Conservation (phyloP, 2,329 filamentous ascomycete species). For the Cadophora gregata region DNA sequence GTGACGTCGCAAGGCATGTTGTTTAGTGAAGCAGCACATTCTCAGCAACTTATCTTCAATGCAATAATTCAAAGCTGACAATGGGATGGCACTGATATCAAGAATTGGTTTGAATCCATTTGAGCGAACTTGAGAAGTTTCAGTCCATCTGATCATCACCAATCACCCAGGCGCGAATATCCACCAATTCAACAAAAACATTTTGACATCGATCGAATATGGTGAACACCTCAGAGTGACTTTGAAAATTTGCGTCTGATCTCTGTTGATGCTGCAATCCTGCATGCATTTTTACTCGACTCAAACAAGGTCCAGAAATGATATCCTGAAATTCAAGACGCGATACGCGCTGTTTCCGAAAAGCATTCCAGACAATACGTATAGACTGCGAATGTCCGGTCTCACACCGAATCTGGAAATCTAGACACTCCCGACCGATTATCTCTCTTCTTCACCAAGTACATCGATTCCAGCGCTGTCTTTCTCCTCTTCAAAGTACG, state of each 20-base stretch:
- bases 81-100: background rate
- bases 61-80: background rate
- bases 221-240: background rate
- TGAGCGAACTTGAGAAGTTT: background rate
- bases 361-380: background rate
- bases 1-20: too few relatives aligned
- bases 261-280: too few relatives aligned
- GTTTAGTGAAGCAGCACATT: background rate
- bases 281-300: too few relatives aligned
- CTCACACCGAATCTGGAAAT: background rate
- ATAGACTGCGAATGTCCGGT: background rate
- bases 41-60: background rate
- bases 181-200: background rate
- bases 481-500: constrained; percentile 21
- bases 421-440: background rate
- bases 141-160: background rate
- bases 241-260: background rate
- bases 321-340: background rate
- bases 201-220: background rate
- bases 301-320: background rate
- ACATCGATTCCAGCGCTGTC: background rate
- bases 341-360: background rate
- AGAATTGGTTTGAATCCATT: background rate
- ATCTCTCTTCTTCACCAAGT: background rate
- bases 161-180: background rate